Evolutionary conservation across 306 rosid genomes (phyloP), one percentile per base, ranked within the genome.

Genomic region (Spatholobus suberectus): DNA sequence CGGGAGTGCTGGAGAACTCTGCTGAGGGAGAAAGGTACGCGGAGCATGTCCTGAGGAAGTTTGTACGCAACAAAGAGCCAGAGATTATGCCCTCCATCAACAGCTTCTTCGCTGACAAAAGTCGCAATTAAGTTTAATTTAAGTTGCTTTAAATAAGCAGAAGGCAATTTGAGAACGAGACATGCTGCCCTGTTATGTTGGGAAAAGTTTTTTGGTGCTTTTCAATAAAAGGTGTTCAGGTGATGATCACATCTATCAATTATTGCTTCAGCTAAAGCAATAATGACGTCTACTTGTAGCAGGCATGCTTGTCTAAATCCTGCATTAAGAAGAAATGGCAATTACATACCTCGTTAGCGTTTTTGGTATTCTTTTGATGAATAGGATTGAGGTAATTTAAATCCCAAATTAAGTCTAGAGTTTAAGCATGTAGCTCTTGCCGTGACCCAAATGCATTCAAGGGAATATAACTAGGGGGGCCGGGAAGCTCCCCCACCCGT

Each of bases 51-150:
- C 13, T 93, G 57, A 88, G 98, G 86, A 94, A 86, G 83, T 92
- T 46, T 67, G 91, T 86, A 8, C 93, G 98, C 76, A 92, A 89
- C 92, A 84, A 69, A 85, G 11, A 89, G 2, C 92, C 97, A 0
- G 92, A 95, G 80, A 91, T 91, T 55, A 95, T 93, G 97, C 97
- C 98, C 21, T 51, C 82, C 62, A 47, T 93, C 90, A 93, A 93
- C 89, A 51, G 63, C 29, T 91, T 89, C 87, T 94, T 95, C 84
- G 46, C 90, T 0, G 92, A 87, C 52, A 86, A 89, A 12, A 86
- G 6, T 74, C 38, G 81, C 59, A 38, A 38, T 7, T 73, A 81
- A 69, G 5, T n/a, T 63, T 18, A 37, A 24, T n/a, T 63, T 18
- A 37, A 24, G 2, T 47, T 47, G 1, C 55, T 47, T 15, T 47